phyloP scores from a whole-genome alignment of 352 stramenopile species.

The Phytophthora constricta region DNA sequence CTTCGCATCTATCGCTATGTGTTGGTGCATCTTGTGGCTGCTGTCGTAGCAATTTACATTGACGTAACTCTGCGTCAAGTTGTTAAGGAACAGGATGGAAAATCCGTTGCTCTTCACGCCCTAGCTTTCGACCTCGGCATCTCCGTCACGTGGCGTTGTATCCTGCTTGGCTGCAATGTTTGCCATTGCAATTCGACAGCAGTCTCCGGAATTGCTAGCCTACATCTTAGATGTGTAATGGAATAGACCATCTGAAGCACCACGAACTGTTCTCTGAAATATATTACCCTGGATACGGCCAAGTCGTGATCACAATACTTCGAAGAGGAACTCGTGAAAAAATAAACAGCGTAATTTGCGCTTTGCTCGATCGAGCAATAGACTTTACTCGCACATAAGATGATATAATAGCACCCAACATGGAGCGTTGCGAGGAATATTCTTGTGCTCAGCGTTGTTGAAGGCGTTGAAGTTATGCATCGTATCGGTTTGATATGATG shows the following conservation, averaged over 20 bases:
- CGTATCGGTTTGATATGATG: constrained; percentile 32
- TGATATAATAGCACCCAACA: too few species aligned
- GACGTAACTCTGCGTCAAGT: constrained; percentile 25
- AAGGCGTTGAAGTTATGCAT: constrained; percentile 12
- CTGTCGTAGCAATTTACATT: constrained; percentile 55
- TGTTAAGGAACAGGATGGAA: constrained; percentile 25
- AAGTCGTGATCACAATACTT: too few species aligned
- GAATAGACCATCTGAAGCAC: too few species aligned
- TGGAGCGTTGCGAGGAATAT: too few species aligned
- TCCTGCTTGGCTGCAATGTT: constrained; percentile 41
- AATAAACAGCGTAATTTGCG: too few species aligned
- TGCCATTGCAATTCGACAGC: constrained; percentile 48
- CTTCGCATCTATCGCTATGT: constrained; percentile 59
- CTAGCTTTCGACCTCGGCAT: constrained; percentile 53
- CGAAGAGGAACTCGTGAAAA: too few species aligned
- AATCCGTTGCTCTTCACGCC: constrained; percentile 32
- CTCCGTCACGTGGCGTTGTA: constrained; percentile 52
- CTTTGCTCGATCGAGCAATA: too few species aligned
- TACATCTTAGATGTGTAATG: constrained; percentile 55
- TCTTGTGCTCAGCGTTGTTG: neutral
- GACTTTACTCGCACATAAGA: too few species aligned
- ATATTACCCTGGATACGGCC: too few species aligned
- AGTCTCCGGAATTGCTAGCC: constrained; percentile 49
- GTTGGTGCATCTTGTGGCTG: constrained; percentile 42
- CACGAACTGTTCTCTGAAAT: too few species aligned